Conservation (phyloP, 805 yeast genomes). For the Wickerhamomyces alni region DNA sequence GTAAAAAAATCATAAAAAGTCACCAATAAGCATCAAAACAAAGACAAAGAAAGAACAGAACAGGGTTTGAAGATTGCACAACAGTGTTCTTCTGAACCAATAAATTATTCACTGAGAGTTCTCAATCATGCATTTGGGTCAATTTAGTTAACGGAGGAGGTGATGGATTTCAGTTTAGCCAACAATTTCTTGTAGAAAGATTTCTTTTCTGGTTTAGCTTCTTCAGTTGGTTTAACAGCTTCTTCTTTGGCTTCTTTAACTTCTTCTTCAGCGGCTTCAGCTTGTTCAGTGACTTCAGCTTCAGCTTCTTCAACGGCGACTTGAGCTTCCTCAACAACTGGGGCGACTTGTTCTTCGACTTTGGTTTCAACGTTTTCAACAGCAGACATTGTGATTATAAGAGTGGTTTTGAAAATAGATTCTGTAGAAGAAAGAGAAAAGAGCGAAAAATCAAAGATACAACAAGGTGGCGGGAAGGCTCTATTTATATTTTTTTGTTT, state of each 20-base stretch:
- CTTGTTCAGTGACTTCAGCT: not conserved
- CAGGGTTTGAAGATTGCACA: too few relatives aligned
- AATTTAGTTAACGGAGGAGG: conserved; percentile 8
- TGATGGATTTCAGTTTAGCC: conserved; percentile 17
- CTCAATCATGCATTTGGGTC: too few relatives aligned
- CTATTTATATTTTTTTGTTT: not conserved
- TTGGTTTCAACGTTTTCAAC: conserved; percentile 16
- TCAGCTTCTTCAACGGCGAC: conserved; percentile 3
- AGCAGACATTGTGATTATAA: conserved; percentile 9
- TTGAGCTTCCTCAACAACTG: conserved; percentile 5
- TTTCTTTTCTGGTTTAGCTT: conserved; percentile 16
- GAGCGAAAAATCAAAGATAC: not conserved
- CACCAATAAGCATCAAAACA: too few relatives aligned
- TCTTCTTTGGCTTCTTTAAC: conserved; percentile 4
- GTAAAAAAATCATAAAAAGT: too few relatives aligned
- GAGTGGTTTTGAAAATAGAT: not conserved
- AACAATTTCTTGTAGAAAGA: conserved; percentile 18
- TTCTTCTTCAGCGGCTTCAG: conserved; percentile 4
- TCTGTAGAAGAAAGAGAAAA: not conserved
- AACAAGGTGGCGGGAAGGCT: conserved; percentile 1
- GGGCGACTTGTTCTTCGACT: conserved; percentile 7
- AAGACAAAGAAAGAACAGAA: too few relatives aligned
- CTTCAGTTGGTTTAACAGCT: conserved; percentile 7
- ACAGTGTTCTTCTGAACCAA: too few relatives aligned
- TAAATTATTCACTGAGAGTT: too few relatives aligned